A percentile compares a stretch with the other conserved stretches of the same genome.
Conservation (phyloP, 2,329 filamentous ascomycete species). For the Aspergillus pseudoviridinutans region DNA sequence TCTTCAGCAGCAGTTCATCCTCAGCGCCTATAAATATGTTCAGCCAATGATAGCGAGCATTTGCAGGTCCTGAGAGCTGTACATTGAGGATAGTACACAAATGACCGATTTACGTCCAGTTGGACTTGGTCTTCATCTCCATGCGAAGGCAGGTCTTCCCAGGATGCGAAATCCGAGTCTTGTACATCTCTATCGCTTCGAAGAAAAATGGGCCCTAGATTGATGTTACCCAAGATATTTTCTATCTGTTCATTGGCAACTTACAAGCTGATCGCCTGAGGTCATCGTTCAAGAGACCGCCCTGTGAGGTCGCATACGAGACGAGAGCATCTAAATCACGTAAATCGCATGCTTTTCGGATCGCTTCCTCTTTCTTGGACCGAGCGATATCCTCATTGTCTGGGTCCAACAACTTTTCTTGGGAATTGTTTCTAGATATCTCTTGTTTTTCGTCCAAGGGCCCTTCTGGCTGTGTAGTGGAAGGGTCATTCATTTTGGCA, state of each 20-base stretch:
- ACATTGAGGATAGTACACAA: slow-evolving; percentile 92
- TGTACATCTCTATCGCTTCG: slow-evolving; percentile 29
- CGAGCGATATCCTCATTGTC: slow-evolving; percentile 5
- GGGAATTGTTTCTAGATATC: not conserved
- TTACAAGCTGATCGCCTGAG: slow-evolving; percentile 74
- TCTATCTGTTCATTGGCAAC: slow-evolving; percentile 33
- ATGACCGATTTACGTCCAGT: slow-evolving; percentile 91
- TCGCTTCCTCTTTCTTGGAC: slow-evolving; percentile 43
- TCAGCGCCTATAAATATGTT: slow-evolving; percentile 55
- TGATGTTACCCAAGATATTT: not conserved
- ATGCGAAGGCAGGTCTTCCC: slow-evolving; percentile 68
- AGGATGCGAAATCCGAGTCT: slow-evolving; percentile 34
- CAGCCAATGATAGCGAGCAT: slow-evolving; percentile 15
- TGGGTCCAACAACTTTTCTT: not conserved
- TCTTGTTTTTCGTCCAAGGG: slow-evolving; percentile 4
- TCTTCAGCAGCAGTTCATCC: slow-evolving; percentile 65
- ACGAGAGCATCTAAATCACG: slow-evolving; percentile 56
- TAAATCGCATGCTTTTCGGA: slow-evolving; percentile 58
- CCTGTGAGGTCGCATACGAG: slow-evolving; percentile 57
- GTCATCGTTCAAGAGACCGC: slow-evolving; percentile 64
- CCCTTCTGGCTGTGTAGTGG: not conserved
- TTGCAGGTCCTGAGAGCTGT: slow-evolving; percentile 26
- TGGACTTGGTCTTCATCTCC: slow-evolving; percentile 85
- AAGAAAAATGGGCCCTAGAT: slow-evolving; percentile 48
- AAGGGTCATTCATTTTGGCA: not conserved